These are phyloP conservation scores for Hylodesmum podocarpum DNA, from an alignment of 306 rosid genomes.

Conservation along the genomic window DNA sequence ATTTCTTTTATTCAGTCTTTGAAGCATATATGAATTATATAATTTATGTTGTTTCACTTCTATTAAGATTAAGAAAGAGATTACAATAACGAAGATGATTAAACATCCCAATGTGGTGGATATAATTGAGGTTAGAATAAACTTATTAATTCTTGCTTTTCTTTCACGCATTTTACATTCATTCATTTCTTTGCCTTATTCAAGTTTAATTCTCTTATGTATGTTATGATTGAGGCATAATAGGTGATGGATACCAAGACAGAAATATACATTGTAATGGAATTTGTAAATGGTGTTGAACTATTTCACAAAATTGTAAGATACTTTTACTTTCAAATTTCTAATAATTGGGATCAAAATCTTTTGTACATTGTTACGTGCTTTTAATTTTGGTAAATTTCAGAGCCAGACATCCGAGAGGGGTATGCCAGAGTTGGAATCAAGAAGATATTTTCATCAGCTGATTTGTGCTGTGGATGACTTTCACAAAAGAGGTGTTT, in stretches of 20 bases:
- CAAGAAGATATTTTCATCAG: constrained; percentile 78
- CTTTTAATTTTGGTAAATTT: too few relatives aligned
- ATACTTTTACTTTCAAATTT: not conserved
- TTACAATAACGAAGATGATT: constrained; percentile 66
- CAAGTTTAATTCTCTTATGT: not conserved
- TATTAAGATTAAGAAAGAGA: constrained; percentile 78
- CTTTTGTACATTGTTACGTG: too few relatives aligned
- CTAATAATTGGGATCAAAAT: too few relatives aligned
- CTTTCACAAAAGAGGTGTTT: constrained; percentile 77
- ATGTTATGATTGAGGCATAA: too few relatives aligned
- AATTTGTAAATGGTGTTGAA: constrained; percentile 65
- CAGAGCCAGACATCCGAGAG: not conserved
- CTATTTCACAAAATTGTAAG: constrained; percentile 79
- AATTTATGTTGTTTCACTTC: not conserved
- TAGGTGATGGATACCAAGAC: constrained; percentile 42
- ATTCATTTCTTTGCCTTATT: not conserved
- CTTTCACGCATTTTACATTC: not conserved
- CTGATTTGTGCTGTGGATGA: constrained; percentile 73
- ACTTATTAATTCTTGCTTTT: too few relatives aligned
- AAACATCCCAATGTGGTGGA: constrained; percentile 74
- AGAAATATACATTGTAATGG: not conserved
- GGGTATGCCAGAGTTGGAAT: constrained; percentile 51
- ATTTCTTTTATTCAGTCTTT: too few relatives aligned
- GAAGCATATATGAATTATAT: too few relatives aligned
- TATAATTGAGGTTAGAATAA: not conserved